Evolutionary conservation across 768 basidiomycete species (phyloP), one percentile per base, ranked within the genome.

Genomic region (Leccinum variicolor): DNA sequence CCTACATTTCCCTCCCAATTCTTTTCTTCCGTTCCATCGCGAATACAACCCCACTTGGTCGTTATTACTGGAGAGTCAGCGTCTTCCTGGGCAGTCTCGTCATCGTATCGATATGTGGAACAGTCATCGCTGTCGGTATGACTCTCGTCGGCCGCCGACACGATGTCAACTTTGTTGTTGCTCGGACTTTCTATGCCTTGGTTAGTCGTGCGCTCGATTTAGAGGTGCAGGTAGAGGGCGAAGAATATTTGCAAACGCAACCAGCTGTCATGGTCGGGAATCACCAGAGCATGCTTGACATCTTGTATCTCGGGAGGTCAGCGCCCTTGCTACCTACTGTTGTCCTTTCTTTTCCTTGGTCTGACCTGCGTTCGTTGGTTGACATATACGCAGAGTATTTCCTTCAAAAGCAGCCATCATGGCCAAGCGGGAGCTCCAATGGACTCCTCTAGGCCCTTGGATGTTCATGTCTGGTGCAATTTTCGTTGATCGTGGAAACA

Each of bases 231-330:
- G 81, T 98, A 33, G 94, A 98, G 69, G 94, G 94, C 11, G 84
- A 84, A 68, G 92, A 98, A 69, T 76, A 94, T 69, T 75, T 98
- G 47, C 72, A 77, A 62, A 80, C 78, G n/a, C 75, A 78, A 51
- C 92, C 94, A 8, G 84, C 85, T 1, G 82, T 98, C 13, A 72
- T 93, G 26, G 82, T 98, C 68, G 84, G 82, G 13, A 98, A 98
- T 69, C 96, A 98, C 70, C 96, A 98, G 77, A 94, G 89, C 57
- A 89, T 94, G 84, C 71, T 97, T 46, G 94, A 97, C 72, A 82
- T 99, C 59, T 71, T 96, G 34, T 84, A 85, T 65, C 75, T 94
- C 53, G 94, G 87, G 56, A 84, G 84, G 91, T 92, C 68, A 73
- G 87, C 64, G 43, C 50, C 31, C 29, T 57, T 52, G 52, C 52